Evolutionary conservation across 208 protist species (phyloP).

Genomic region (Angomonas deanei): DNA sequence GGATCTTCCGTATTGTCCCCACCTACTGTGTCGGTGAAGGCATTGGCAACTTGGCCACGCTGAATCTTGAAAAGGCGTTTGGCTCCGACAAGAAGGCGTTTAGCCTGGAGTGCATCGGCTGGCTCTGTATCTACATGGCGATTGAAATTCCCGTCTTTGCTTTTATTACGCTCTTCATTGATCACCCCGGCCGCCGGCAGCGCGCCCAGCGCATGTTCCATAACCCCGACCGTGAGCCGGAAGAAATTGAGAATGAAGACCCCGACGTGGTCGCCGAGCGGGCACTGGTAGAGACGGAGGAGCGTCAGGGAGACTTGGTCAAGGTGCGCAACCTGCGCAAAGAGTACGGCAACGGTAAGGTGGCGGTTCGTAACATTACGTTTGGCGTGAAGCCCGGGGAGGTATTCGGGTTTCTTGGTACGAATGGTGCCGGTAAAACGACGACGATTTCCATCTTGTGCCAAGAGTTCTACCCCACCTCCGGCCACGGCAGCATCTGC

Average conservation of each 20-base stretch:
- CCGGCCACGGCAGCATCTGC: constrained; percentile 38
- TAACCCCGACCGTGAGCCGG: constrained; percentile 22
- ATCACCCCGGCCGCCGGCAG: constrained; percentile 43
- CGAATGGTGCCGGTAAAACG: constrained; percentile 86
- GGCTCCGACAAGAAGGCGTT: constrained; percentile 18
- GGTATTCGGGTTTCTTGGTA: constrained; percentile 84
- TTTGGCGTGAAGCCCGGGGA: constrained; percentile 66
- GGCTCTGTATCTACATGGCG: constrained; percentile 42
- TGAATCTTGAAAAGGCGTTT: constrained; percentile 10
- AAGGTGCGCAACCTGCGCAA: constrained; percentile 52
- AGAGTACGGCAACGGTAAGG: constrained; percentile 58
- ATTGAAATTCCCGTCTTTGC: constrained; percentile 33
- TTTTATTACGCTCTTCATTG: constrained; percentile 44
- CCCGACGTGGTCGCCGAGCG: constrained; percentile 33
- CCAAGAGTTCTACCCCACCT: constrained; percentile 61
- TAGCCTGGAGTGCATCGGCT: constrained; percentile 27
- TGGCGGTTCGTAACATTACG: constrained; percentile 60
- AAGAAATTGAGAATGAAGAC: constrained; percentile 29
- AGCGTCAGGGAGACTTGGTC: constrained; percentile 28
- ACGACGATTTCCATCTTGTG: constrained; percentile 78
- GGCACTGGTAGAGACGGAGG: constrained; percentile 11
- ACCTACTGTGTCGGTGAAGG: constrained; percentile 65
- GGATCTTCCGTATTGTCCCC: constrained; percentile 51
- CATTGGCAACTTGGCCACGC: constrained; percentile 37
- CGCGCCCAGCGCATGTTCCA: constrained; percentile 24